Conservation (phyloP, 2,329 filamentous ascomycete genomes). For the Fusarium pseudonygamai region DNA sequence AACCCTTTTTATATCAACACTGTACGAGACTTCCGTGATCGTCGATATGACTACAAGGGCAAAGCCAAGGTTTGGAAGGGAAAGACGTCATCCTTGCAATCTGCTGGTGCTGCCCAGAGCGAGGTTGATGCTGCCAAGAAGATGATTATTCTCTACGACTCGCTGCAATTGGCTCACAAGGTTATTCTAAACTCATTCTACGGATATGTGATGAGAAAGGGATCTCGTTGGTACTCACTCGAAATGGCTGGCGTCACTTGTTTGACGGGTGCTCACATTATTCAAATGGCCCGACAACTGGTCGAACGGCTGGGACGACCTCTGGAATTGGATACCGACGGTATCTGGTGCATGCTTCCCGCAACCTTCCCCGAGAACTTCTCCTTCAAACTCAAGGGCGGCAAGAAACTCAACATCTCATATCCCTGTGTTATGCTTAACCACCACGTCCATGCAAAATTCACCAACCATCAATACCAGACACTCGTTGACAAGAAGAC, state of each 20-base stretch:
- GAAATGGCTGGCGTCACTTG: constrained; percentile 99
- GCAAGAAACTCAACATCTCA: constrained; percentile 95
- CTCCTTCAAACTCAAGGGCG: constrained; percentile 90
- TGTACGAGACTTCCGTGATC: constrained; percentile 94
- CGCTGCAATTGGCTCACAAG: constrained; percentile 95
- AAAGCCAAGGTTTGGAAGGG: constrained; percentile 99
- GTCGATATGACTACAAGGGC: constrained; percentile 97
- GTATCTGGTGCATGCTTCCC: constrained; percentile 99
- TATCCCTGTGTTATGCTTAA: constrained; percentile 99
- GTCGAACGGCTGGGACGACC: constrained; percentile 94
- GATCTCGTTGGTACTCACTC: constrained; percentile 98
- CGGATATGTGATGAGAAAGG: constrained; percentile 99
- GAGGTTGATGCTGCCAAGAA: constrained; percentile 97
- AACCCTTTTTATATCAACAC: constrained; percentile 99
- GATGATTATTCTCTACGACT: constrained; percentile 97
- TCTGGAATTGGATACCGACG: constrained; percentile 94
- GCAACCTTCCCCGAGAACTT: constrained; percentile 98
- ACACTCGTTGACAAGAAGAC: constrained; percentile 80
- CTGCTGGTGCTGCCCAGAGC: constrained; percentile 75
- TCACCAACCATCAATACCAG: constrained; percentile 98
- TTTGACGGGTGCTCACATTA: constrained; percentile 94
- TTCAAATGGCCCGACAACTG: constrained; percentile 92
- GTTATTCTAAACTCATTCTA: constrained; percentile 99
- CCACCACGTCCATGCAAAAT: constrained; percentile 91
- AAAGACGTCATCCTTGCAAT: constrained; percentile 88